Conservation (phyloP, 495 filamentous ascomycete genomes). For the Penicillium egyptiacum region DNA sequence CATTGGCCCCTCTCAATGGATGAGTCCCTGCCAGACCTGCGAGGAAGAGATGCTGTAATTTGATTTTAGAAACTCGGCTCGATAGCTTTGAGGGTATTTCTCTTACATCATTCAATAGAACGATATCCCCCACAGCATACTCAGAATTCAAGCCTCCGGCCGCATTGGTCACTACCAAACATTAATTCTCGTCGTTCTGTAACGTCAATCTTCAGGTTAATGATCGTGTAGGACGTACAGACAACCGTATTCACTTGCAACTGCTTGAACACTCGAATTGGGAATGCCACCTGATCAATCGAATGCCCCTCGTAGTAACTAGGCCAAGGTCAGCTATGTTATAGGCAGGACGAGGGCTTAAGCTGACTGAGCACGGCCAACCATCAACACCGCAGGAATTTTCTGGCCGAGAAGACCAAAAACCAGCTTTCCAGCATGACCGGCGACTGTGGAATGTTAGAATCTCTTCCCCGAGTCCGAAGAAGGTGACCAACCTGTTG, state of each 20-base stretch:
- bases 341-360: background rate
- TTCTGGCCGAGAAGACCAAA: constrained; percentile 62
- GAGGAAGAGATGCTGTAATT: constrained; percentile 64
- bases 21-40: constrained; percentile 68
- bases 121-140: constrained; percentile 71
- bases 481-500: constrained; percentile 55
- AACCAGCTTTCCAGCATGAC: constrained; percentile 74
- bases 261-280: constrained; percentile 67
- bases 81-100: constrained; percentile 12
- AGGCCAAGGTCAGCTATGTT: constrained; percentile 5
- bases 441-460: constrained; percentile 48
- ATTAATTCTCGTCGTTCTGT: constrained; percentile 16
- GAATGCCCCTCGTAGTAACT: constrained; percentile 80
- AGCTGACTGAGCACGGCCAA: constrained; percentile 71
- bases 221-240: constrained; percentile 41
- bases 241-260: constrained; percentile 66
- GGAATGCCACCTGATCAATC: constrained; percentile 67
- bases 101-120: constrained; percentile 68
- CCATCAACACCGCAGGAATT: constrained; percentile 67
- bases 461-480: background rate
- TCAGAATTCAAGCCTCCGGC: constrained; percentile 70
- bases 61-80: constrained; percentile 26
- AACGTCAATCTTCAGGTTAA: background rate
- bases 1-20: constrained; percentile 71
- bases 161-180: constrained; percentile 65